These are phyloP conservation scores for Cordyceps cicadae DNA, from an alignment of 2,329 filamentous ascomycete genomes.

Conservation along the genomic window DNA sequence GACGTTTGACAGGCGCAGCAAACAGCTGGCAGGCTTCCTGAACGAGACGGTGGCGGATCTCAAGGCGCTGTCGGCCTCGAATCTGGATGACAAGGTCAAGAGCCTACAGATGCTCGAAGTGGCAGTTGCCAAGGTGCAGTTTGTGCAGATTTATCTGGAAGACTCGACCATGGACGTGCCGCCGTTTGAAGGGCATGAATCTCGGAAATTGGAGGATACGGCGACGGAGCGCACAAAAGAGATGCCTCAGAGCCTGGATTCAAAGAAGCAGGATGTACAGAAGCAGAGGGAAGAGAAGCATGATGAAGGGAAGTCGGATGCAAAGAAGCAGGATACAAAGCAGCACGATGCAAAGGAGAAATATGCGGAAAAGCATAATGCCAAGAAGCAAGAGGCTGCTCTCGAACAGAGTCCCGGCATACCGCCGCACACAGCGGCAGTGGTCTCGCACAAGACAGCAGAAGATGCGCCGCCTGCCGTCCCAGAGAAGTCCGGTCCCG, in stretches of 20 bases:
- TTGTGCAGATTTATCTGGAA: slow-evolving; percentile 54
- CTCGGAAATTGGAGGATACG: not conserved
- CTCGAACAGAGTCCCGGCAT: not conserved
- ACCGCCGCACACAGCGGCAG: not conserved
- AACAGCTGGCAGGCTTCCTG: slow-evolving; percentile 58
- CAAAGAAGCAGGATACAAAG: no score
- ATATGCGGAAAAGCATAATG: no score
- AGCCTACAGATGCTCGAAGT: slow-evolving; percentile 48
- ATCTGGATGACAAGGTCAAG: slow-evolving; percentile 40
- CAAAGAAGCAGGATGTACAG: not conserved
- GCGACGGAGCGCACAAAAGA: no score
- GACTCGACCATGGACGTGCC: slow-evolving; percentile 47
- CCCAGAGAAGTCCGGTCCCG: not conserved
- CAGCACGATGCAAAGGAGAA: no score
- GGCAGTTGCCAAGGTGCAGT: slow-evolving; percentile 54
- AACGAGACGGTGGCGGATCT: slow-evolving; percentile 57
- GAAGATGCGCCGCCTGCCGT: not conserved
- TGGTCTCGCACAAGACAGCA: not conserved
- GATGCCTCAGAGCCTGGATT: not conserved
- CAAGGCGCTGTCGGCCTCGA: slow-evolving; percentile 47
- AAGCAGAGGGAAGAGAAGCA: not conserved
- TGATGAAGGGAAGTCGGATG: not conserved
- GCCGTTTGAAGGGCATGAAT: not conserved
- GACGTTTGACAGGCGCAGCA: slow-evolving; percentile 56
- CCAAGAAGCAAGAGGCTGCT: no score